Conservation (phyloP, 768 basidiomycete genomes). For the Leccinellum rugosiceps region DNA sequence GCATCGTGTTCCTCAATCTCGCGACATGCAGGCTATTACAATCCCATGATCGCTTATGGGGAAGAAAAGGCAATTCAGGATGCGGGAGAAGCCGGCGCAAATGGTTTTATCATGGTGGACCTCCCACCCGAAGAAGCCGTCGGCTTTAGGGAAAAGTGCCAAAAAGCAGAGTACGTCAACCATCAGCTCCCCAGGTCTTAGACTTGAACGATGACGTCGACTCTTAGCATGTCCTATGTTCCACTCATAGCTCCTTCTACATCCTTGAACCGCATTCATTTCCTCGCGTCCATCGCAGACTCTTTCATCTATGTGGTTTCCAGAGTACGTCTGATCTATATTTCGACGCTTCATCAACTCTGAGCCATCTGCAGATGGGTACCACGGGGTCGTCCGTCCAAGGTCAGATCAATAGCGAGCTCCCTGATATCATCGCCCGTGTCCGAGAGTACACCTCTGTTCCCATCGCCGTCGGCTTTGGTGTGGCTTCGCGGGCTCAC, state of each 20-base stretch:
- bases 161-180: conserved; percentile 63
- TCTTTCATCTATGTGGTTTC: conserved; percentile 99
- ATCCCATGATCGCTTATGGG: conserved; percentile 91
- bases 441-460: conserved; percentile 76
- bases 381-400: conserved; percentile 89
- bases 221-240: conserved; percentile 81
- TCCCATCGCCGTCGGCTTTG: conserved; percentile 95
- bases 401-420: conserved; percentile 64
- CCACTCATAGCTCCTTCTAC: conserved; percentile 96
- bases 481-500: conserved; percentile 86
- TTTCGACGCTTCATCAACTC: background rate
- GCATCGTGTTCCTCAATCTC: background rate
- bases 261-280: conserved; percentile 79
- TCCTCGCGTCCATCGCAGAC: conserved; percentile 91
- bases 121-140: conserved; percentile 97
- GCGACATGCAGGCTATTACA: conserved; percentile 80
- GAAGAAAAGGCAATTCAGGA: conserved; percentile 93
- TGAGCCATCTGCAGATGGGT: conserved; percentile 70
- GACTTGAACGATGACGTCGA: conserved; percentile 3
- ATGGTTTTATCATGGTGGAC: conserved; percentile 97
- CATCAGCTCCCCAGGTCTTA: background rate
- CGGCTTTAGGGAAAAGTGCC: conserved; percentile 85
- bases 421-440: conserved; percentile 81
- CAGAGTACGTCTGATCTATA: conserved; percentile 50
- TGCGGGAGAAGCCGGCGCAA: conserved; percentile 86